Conservation (phyloP, 2,329 filamentous ascomycete species). For the Botrytis sinoallii region DNA sequence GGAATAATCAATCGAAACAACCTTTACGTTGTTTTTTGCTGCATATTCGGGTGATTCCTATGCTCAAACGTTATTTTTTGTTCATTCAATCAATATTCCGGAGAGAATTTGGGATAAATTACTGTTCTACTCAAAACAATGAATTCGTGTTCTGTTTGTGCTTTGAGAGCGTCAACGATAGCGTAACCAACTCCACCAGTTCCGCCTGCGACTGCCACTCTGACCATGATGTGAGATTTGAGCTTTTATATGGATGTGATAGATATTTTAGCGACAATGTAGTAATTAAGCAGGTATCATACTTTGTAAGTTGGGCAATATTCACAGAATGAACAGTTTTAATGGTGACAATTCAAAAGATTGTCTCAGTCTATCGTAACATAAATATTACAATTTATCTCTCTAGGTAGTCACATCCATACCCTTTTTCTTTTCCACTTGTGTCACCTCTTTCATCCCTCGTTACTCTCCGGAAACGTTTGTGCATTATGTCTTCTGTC, state of each 20-base stretch:
- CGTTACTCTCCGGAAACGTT: neutral
- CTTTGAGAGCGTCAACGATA: constrained; percentile 32
- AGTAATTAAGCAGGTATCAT: neutral
- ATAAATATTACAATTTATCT: neutral
- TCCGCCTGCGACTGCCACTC: constrained; percentile 29
- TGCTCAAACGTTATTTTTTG: neutral
- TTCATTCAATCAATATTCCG: neutral
- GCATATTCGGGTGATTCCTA: neutral
- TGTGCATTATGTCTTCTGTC: neutral
- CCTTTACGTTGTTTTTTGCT: neutral
- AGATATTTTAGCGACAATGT: neutral
- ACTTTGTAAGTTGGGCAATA: neutral
- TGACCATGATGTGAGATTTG: neutral
- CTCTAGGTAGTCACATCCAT: too few relatives aligned
- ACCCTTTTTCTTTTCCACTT: neutral
- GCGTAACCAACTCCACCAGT: constrained; percentile 33
- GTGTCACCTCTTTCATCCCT: neutral
- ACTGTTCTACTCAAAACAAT: constrained; percentile 37
- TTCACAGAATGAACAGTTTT: neutral
- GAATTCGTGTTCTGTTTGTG: constrained; percentile 34
- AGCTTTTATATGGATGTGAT: neutral
- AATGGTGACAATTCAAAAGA: neutral
- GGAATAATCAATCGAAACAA: constrained; percentile 5
- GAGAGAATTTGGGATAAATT: neutral
- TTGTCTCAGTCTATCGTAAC: neutral